Evolutionary conservation across 2,329 filamentous ascomycete species (phyloP), one percentile per base, ranked within the genome.

Genomic region (Hypocreales sp.): DNA sequence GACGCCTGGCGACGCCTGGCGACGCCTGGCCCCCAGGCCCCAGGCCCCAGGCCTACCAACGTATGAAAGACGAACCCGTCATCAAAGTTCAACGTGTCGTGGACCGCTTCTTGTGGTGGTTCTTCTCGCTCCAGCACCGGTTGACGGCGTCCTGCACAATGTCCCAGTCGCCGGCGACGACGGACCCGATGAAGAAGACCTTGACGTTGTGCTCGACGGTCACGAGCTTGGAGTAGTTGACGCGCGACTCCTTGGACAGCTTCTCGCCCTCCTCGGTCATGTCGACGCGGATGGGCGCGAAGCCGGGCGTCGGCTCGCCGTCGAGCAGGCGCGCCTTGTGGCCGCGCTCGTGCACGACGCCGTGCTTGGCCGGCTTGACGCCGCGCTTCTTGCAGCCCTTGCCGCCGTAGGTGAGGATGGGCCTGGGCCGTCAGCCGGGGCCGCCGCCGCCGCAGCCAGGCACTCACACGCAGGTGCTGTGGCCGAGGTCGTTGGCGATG

Each of bases 171-270:
- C 49, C 37, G 2, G 37, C 29, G 4, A 40, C 30, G 11, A 72
- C 51, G 5, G 45, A 40, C n/a, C 67, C 67, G 27, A 72, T 61
- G 38, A 72, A 69, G 36, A 61, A 55, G n/a, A 72, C 63, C 24
- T 54, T 59, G 37, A 61, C 49, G 37, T 72, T 72, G 46, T 72
- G 67, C 41, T 71, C 64, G 15, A 72, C 52, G 4, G 64, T 67
- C 16, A 59, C 53, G 5, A 65, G 47, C 35, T 71, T 71, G 5
- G 63, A 60, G 42, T 71, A 72, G 45, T 72, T 70, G 36, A 70
- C 56, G 5, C 67, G 59, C 9, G 67, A 72, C 33, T 64, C 58
- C 17, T 37, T 51, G 8, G 51, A 50, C 6, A 72, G 50, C 29
- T 46, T 56, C 32, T 71, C 63, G 18, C 50, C 52, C 10, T 50